Evolutionary conservation across 768 basidiomycete genomes (phyloP), one percentile per base, ranked within the genome.

Genomic region (Dentipellis sp.): DNA sequence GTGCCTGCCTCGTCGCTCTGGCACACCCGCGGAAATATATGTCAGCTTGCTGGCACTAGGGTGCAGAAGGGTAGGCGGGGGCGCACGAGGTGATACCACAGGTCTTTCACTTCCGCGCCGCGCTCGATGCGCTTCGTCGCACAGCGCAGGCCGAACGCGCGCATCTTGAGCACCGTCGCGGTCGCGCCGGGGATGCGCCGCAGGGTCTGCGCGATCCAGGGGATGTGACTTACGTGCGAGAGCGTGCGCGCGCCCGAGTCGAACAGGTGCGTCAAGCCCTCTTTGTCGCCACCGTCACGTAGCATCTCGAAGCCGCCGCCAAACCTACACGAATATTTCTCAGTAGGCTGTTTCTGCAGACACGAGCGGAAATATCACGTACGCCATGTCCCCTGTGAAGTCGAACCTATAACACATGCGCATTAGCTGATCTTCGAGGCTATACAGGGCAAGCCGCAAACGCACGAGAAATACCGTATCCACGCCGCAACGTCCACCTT

Each of bases 261-360:
- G 12, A 80, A 61, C 34, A 77, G 65, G 23, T 73, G 69, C 75
- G 72, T 75, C 10, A 75, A 67, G 22, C 72, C 71, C 36, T 72
- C 69, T 52, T 68, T 68, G 61, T 81, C 79, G 5, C 73, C 73
- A 55, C 57, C 53, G 34, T 75, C 72, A 1, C 62, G 63, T 60
- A 69, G 59, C 52, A 71, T 63, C 49, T 69, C 70, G 12, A 69
- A 70, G 4, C 70, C 70, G 19, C 71, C 71, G 22, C 74, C 72
- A 54, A 76, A 76, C 7, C 42, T 45, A 4, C 8, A 8, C 8
- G 16, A 8, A 29, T 3, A 10, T 45, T n/a, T n/a, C 10, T n/a
- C 9, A 8, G 22, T 19, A 16, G 8, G 2, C 14, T 19, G 40
- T 8, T 12, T n/a, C 42, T 1, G 19, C n/a, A 17, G 48, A 16